These are phyloP conservation scores for Boletus vermiculosoides DNA, from an alignment of 768 basidiomycete genomes.

Conservation along the genomic window DNA sequence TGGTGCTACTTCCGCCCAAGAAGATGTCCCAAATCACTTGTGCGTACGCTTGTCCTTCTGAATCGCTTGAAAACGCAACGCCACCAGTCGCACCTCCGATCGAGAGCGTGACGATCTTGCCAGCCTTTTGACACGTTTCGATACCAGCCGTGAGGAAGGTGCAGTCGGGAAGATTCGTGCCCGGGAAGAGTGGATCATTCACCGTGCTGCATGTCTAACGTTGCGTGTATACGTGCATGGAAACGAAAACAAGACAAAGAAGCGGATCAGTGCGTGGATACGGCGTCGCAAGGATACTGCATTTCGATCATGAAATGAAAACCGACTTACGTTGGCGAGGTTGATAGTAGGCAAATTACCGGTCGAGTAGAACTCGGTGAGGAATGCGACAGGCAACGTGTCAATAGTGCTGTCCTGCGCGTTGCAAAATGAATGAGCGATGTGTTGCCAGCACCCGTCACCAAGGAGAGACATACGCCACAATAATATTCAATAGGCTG, in stretches of 20 bases:
- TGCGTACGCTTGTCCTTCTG: conserved; percentile 57
- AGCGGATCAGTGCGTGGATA: not conserved
- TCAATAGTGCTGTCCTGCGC: conserved; percentile 55
- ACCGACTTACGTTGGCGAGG: conserved; percentile 50
- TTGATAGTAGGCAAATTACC: conserved; percentile 60
- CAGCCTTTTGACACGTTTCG: conserved; percentile 59
- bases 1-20: conserved; percentile 58
- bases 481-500: conserved; percentile 36
- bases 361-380: conserved; percentile 57
- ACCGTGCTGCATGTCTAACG: conserved; percentile 59
- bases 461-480: conserved; percentile 10
- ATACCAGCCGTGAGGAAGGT: conserved; percentile 59
- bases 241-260: not conserved
- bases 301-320: not conserved
- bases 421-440: not conserved
- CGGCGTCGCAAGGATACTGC: not conserved
- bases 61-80: conserved; percentile 57
- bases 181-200: conserved; percentile 57
- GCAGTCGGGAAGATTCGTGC: conserved; percentile 63
- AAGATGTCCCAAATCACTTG: conserved; percentile 68
- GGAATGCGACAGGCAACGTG: conserved; percentile 59
- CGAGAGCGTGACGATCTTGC: conserved; percentile 59
- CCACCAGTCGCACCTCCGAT: conserved; percentile 63
- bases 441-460: not conserved
- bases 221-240: not conserved